Evolutionary conservation across 2,329 filamentous ascomycete species (phyloP).

Genomic region (Paraconiothyrium brasiliense): DNA sequence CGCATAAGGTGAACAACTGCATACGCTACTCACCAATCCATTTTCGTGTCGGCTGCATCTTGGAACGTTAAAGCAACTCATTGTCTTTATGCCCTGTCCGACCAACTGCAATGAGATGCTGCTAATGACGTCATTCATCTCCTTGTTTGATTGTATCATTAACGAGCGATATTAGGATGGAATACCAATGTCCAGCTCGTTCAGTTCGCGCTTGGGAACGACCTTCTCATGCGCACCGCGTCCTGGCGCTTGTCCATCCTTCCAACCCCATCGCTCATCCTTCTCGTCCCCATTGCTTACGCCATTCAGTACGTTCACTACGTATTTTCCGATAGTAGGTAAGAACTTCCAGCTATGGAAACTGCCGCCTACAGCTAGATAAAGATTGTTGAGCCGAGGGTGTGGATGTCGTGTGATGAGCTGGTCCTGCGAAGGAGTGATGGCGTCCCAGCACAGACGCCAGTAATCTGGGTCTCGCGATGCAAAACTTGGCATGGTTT

Average conservation of each 20-base stretch:
- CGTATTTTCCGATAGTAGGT: constrained; percentile 69
- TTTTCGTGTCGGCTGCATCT: neutral
- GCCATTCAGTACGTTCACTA: constrained; percentile 54
- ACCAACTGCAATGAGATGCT: neutral
- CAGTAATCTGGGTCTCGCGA: constrained; percentile 52
- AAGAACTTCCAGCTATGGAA: constrained; percentile 73
- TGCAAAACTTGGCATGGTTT: constrained; percentile 46
- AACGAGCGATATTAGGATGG: neutral
- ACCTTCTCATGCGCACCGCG: constrained; percentile 20
- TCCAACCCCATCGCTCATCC: constrained; percentile 49
- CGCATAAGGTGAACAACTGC: no score
- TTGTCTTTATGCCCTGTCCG: no score
- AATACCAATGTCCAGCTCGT: neutral
- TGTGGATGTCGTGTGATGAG: constrained; percentile 65
- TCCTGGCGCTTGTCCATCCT: constrained; percentile 29
- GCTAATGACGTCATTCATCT: neutral
- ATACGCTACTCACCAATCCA: neutral
- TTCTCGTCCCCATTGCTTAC: constrained; percentile 49
- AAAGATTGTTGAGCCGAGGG: constrained; percentile 61
- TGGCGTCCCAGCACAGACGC: constrained; percentile 67
- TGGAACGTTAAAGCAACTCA: no score
- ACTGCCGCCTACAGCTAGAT: constrained; percentile 69
- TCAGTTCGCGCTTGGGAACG: constrained; percentile 5
- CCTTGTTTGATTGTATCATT: neutral
- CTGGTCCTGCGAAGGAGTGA: constrained; percentile 70